Base-by-base conservation (phyloP, 139 green algal species). In the Volvox africanus region DNA sequence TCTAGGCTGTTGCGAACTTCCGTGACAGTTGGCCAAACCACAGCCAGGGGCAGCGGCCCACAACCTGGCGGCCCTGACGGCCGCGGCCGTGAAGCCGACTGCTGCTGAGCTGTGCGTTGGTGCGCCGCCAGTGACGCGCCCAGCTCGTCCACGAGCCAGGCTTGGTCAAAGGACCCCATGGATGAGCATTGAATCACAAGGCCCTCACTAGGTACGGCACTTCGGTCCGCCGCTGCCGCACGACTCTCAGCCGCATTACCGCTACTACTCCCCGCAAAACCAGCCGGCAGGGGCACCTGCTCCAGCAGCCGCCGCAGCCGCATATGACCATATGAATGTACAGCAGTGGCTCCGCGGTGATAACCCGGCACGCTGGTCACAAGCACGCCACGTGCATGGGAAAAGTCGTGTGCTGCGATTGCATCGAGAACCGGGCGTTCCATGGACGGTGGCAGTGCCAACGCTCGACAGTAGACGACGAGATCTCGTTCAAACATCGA, bases 61-160 rank as follows among this genome's bases (percentile, higher is more conserved):
- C 3, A 36, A 9, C 89, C 84, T 21, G 84, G 87, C 22, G 87
- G 76, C 1, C 87, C 87, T 21, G 76, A 80, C 6, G 87, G 87
- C 19, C 76, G 76, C 61, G 61, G 61, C 33, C 26, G 85, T 19
- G 32, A 30, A 28, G 81, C 36, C 50, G 16, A 19, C 50, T 86
- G 50, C 80, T 73, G 71, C 73, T 37, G 73, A 76, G 50, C 65
- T 67, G 30, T 19, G n/a, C 61, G 65, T 9, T 61, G 44, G 24
- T 82, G 94, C 35, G 95, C 93, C 30, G 87, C 89, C 44, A 97
- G 79, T 81, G 90, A 95, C 20, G 36, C 82, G 0, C 86, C 76
- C n/a, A 98, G 94, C 91, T 98, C 94, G 21, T 93, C 78, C 36
- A 68, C 26, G 30, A 98, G 81, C 97, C 96, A 98, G 0, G 82